Percentiles rank a stretch among this genome's conserved stretches.
Evolutionary conservation across 1,139 yeast species (phyloP).

Genomic region (Saccharomyces hybrid): DNA sequence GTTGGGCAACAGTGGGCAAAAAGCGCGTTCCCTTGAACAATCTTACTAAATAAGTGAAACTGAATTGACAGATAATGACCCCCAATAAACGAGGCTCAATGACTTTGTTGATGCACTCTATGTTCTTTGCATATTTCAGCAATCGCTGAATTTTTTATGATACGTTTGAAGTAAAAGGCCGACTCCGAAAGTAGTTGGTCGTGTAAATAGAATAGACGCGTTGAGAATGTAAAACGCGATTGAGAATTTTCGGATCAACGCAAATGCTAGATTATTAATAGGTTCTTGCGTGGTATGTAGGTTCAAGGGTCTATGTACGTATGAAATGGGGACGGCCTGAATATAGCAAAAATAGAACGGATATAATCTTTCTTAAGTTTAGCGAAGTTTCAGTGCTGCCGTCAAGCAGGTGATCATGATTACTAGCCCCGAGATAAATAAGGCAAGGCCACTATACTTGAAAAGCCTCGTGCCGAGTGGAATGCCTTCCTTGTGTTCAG

Average conservation of each 20-base stretch:
- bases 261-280: background rate
- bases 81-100: background rate
- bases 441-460: conserved; percentile 1
- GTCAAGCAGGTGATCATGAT: conserved; percentile 4
- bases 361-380: background rate
- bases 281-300: background rate
- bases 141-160: background rate
- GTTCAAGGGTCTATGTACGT: background rate
- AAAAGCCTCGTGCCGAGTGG: background rate
- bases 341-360: background rate
- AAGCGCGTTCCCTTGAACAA: background rate
- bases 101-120: background rate
- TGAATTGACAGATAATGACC: background rate
- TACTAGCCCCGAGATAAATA: conserved; percentile 3
- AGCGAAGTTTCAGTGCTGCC: conserved; percentile 4
- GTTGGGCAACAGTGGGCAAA: background rate
- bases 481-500: background rate
- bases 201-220: background rate
- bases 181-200: background rate
- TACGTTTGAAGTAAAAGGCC: background rate
- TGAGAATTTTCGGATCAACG: background rate
- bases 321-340: background rate
- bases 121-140: background rate
- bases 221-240: background rate
- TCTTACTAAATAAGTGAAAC: background rate